Evolutionary conservation across 345 rosid species (phyloP).

Genomic region (Gossypium longicalyx): DNA sequence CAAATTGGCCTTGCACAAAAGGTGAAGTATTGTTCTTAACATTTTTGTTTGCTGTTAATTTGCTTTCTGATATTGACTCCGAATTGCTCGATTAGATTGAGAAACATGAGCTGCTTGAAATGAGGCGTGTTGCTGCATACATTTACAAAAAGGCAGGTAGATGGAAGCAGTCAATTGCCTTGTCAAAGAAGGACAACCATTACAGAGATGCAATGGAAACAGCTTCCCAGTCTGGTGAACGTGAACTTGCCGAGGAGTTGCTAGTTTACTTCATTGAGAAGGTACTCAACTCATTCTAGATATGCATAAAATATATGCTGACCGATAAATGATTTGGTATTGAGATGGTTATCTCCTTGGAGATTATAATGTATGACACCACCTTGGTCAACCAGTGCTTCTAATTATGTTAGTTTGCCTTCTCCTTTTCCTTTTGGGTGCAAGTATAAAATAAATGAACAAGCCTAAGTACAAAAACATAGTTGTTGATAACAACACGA

Average conservation of each 20-base stretch:
- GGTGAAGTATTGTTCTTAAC: conserved; percentile 1
- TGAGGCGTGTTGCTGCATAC: conserved; percentile 99
- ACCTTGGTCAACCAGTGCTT: neutral
- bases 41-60: neutral
- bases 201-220: conserved; percentile 99
- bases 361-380: neutral
- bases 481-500: neutral
- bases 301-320: neutral
- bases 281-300: conserved; percentile 31
- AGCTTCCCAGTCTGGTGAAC: conserved; percentile 96
- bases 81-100: conserved; percentile 56
- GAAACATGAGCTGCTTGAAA: conserved; percentile 98
- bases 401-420: neutral
- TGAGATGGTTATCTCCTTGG: neutral
- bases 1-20: conserved; percentile 7
- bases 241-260: conserved; percentile 94
- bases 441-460: neutral
- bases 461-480: neutral
- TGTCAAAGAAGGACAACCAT: conserved; percentile 88
- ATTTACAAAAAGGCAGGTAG: conserved; percentile 96
- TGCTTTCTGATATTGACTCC: conserved; percentile 11
- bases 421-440: neutral
- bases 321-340: neutral
- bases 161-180: conserved; percentile 97
- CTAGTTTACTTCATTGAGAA: conserved; percentile 91